Evolutionary conservation across 192 early-diverging fungal genomes (phyloP), one percentile per base, ranked within the genome.

Genomic region (Linnemannia schmuckeri): DNA sequence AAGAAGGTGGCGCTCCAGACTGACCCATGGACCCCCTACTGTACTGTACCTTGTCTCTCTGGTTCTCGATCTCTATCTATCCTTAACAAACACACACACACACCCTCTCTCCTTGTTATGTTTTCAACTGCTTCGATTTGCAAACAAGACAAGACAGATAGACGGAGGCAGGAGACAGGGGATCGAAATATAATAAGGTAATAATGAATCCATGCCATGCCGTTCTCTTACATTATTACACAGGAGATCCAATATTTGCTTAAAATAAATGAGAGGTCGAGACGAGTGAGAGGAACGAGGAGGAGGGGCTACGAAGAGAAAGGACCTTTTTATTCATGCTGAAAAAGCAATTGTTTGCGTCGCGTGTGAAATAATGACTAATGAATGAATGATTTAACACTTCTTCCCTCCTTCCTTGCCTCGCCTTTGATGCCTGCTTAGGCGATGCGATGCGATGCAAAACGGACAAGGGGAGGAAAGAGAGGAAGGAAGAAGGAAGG

Each of bases 401-500:
- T n/a, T n/a, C 0, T 54, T 3, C 20, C 18, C 3, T 4, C 10
- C 12, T 35, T 33, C 13, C 30, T 27, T 3, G 24, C 17, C 55
- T 66, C 27, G 27, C 27, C 12, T 33, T 10, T 15, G 12, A n/a
- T 66, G 61, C 15, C 15, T 66, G 61, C 61, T 66, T 66, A 66
- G 27, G 61, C 61, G 61, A 66, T 66, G 61, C 61, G 30, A 66
- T 66, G 61, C 61, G 61, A 66, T 66, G 61, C 61, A 72, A 72
- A 72, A 35, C 35, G 49, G 49, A 52, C 18, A 72, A 72, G 70
- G 41, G 6, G 41, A 41, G 24, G 70, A 6, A 38, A 13, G 38
- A 30, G 8, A 38, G 66, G 69, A 38, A 33, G 33, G 70, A 40
- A 40, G 61, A 63, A 27, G 6, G 10, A 63, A 13, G 3, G 3